Evolutionary conservation across 225 moss, liverwort and hornwort genomes (phyloP), one percentile per base, ranked within the genome.

Genomic region (Pseudoscleropodium purum): DNA sequence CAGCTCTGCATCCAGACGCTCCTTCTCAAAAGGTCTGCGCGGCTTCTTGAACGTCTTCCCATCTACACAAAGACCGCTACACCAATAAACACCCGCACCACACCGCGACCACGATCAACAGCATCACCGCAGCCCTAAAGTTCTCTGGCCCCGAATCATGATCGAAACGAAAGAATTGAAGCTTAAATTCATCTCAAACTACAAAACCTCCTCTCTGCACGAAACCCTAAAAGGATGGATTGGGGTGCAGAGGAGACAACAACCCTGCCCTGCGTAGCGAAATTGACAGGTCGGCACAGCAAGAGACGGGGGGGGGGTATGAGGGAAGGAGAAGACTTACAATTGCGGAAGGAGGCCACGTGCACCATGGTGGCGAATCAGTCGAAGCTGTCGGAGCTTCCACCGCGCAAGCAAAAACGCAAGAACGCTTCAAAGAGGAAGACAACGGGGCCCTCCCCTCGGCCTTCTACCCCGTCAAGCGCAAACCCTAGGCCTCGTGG

Each of bases 41-140:
- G 98, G 97, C 93, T 98, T 98, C 88, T 98, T 98, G 86, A 98
- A 98, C 7, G 97, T 97, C 93, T 98, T 98, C 56, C 96, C 97
- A 97, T 96, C 97, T 96, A 64, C 84, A 89, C 45, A 87, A 27
- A 68, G 20, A 36, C 4, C 45, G 56, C 9, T 34, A 75, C 68
- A 87, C 12, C 13, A 26, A 51, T 57, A 33, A 83, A 78, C 74
- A 69, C 27, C 43, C 68, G 43, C 39, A 24, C 15, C 61, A 56
- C 31, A 87, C 52, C 49, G 47, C 54, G 24, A 57, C 11, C 2
- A 36, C 2, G 33, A 66, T 43, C 69, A 11, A 11, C 4, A 20
- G 29, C 25, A 69, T 33, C 31, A 81, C 64, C 37, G 5, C 31
- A 57, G 29, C 33, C 52, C 73, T 73, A 39, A 81, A 62, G 4